Evolutionary conservation across 2,329 filamentous ascomycete species (phyloP), one percentile per base, ranked within the genome.

Genomic region (Dryadomyces sulphureus): DNA sequence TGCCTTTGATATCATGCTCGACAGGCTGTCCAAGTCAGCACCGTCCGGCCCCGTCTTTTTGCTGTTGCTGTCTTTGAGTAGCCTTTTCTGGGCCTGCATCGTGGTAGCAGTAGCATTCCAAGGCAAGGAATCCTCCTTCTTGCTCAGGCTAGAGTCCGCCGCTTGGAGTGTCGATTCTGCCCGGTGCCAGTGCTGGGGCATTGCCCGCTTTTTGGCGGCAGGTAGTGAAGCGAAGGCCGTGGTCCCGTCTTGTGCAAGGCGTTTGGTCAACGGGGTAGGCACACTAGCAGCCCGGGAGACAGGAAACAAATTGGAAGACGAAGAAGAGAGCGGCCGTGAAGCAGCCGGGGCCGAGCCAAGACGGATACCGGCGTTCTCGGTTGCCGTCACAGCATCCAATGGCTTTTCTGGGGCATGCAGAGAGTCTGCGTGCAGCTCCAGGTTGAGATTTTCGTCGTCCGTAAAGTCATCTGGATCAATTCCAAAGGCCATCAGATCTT

Each of bases 381-480:
- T 24, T 16, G 7, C n/a, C 7, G 21, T 14, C 34, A 16, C n/a
- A 36, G 17, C 21, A 30, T 7, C 21, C 38, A 14, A n/a, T 24
- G 14, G 11, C 12, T 9, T 27, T 8, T 42, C 22, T 17, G 22
- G 50, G 49, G 38, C 27, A 7, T 68, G 68, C 4, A 76, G 67
- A 2, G 72, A 66, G 1, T 67, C 61, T 0, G 79, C 77, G 48
- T 77, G 70, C 48, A 79, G 73, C 51, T 88, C 74, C 19, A 84
- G 62, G 50, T 85, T 84, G 21, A 84, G 63, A 50, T 86, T 84
- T 25, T 81, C 73, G 54, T 94, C 88, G 57, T 90, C 84, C 55
- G 87, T 86, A 53, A 94, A 92, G 57, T 94, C 89, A 54, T 90
- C 80, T 51, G 88, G 84, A 49, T 79, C 75, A 51, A 88, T 25